These are phyloP conservation scores for Starmerella stigmatis DNA, from an alignment of 805 yeast species.

Conservation along the genomic window DNA sequence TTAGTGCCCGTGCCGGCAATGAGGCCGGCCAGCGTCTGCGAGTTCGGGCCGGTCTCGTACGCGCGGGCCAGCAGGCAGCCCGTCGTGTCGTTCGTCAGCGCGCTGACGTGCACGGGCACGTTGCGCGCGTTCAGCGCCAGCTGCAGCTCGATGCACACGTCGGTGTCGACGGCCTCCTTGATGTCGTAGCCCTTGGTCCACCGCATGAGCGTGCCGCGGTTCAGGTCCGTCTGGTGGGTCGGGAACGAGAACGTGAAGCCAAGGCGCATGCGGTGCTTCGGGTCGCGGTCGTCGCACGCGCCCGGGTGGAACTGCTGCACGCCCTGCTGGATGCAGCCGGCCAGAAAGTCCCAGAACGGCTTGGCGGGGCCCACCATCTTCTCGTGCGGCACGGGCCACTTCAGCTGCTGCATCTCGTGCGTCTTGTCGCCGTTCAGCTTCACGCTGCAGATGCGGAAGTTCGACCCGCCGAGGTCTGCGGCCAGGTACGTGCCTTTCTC, in stretches of 20 bases:
- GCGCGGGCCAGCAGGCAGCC: slow-evolving; percentile 87
- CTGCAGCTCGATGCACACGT: slow-evolving; percentile 68
- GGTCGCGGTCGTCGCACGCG: slow-evolving; percentile 26
- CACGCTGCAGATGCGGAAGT: slow-evolving; percentile 89
- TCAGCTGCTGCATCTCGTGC: slow-evolving; percentile 64
- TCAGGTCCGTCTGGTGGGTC: slow-evolving; percentile 70
- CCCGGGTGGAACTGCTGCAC: slow-evolving; percentile 56
- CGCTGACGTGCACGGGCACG: slow-evolving; percentile 56
- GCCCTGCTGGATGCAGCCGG: slow-evolving; percentile 57
- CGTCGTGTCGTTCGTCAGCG: slow-evolving; percentile 90
- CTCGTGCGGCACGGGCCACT: slow-evolving; percentile 68
- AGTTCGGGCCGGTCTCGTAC: slow-evolving; percentile 56
- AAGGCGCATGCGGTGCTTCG: slow-evolving; percentile 42
- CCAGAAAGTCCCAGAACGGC: slow-evolving; percentile 64
- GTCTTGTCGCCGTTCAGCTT: slow-evolving; percentile 51
- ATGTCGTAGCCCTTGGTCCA: slow-evolving; percentile 96
- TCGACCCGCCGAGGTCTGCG: slow-evolving; percentile 93
- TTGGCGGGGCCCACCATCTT: slow-evolving; percentile 55
- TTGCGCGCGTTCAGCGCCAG: slow-evolving; percentile 48
- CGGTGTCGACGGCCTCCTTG: slow-evolving; percentile 73
- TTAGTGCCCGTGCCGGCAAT: slow-evolving; percentile 97
- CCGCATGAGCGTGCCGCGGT: slow-evolving; percentile 70
- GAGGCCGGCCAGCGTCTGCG: slow-evolving; percentile 75
- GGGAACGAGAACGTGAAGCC: slow-evolving; percentile 96
- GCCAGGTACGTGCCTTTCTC: slow-evolving; percentile 79